Evolutionary conservation across 305 asterid species (phyloP).

Genomic region (Andrographis paniculata): DNA sequence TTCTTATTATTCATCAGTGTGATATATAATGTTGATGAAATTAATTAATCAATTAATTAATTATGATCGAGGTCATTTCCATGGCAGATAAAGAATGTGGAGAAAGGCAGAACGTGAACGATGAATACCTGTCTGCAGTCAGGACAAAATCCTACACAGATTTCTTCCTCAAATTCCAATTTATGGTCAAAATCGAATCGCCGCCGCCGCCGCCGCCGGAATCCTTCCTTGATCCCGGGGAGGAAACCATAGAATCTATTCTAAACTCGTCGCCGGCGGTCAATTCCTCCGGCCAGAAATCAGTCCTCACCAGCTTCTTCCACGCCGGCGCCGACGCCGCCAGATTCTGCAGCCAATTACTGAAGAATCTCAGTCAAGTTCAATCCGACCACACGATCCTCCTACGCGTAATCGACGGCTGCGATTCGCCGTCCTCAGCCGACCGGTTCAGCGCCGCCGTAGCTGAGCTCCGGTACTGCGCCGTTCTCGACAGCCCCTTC

Average conservation of each 20-base stretch:
- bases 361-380: conserved; percentile 36
- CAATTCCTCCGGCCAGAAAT: conserved; percentile 32
- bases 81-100: too few relatives aligned
- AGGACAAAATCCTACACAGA: conserved; percentile 70
- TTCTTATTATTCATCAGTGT: background rate
- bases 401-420: conserved; percentile 25
- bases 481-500: conserved; percentile 29
- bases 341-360: conserved; percentile 45
- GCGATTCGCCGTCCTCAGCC: conserved; percentile 13
- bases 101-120: conserved; percentile 25
- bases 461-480: conserved; percentile 27
- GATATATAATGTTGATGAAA: too few relatives aligned
- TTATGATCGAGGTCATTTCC: too few relatives aligned
- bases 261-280: conserved; percentile 30
- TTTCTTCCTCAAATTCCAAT: conserved; percentile 51
- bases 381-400: conserved; percentile 31
- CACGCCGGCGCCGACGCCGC: conserved; percentile 66
- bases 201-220: conserved; percentile 22
- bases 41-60: too few relatives aligned
- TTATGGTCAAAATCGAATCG: conserved; percentile 22
- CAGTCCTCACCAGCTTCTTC: conserved; percentile 48
- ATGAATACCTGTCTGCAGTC: conserved; percentile 61
- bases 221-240: conserved; percentile 54
- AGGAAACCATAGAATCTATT: conserved; percentile 43
- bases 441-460: conserved; percentile 20